Base-by-base conservation (phyloP, 805 yeast species). In the Zygotorulaspora florentina region DNA sequence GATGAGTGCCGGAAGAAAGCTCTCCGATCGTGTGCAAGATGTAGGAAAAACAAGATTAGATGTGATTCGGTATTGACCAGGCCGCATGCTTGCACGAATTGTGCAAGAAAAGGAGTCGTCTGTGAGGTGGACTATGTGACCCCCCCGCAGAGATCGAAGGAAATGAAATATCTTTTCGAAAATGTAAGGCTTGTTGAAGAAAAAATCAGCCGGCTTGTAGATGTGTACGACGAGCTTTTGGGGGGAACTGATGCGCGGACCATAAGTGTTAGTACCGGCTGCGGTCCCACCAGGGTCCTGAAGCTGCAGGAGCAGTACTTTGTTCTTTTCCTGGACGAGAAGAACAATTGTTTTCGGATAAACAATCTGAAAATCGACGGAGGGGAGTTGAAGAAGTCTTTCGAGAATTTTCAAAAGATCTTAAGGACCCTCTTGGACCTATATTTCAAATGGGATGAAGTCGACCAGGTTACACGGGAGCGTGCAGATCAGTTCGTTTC, bases 21-120 rank as follows among this genome's bases (percentile, higher is more conserved):
- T 9, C 55, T 79, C 36, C 80, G 80, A 54, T 76, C 85, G 9
- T 83, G 88, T 58, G 70, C 75, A 3, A 68, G 84, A 27, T 83
- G 88, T 61, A 70, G 87, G 29, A 77, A 76, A 55, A 83, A 80
- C 54, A 83, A 83, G 59, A 80, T 82, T 13, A 79, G 75, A 55
- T 83, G 88, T 62, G 83, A 82, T 57, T 82, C 82, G 10, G 51
- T 64, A 11, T 57, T 58, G 18, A 74, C 78, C 12, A 62, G 69
- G 29, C 87, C 87, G 3, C 57, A 63, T 18, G 76, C 85, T 0
- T 83, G 88, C 55, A 61, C 81, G 2, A 71, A 76, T 26, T 83
- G 88, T 58, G 52, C 67, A 4, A 77, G 74, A 57, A 71, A 74
- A 47, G 76, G 77, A 13, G 54, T 76, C 16, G 63, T 65, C 23